A percentile compares a stretch with the other conserved stretches of the same genome.
Conservation (phyloP, 768 basidiomycete species). For the Ramaria rubella region DNA sequence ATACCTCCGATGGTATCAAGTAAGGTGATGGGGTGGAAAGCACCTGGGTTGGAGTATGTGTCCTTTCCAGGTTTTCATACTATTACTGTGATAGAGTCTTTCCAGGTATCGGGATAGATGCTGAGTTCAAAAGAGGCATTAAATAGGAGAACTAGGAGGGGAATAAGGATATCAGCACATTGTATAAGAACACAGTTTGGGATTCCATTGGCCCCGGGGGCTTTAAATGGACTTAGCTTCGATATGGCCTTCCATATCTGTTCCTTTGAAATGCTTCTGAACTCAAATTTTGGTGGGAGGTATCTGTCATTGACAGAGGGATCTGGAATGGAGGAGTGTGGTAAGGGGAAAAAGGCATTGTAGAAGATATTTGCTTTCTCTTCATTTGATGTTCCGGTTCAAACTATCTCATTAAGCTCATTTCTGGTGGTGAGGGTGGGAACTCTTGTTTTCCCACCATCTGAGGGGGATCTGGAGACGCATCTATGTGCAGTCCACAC, state of each 20-base stretch:
- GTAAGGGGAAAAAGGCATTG: no score
- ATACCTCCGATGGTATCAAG: conserved; percentile 20
- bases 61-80: neutral
- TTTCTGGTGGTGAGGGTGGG: conserved; percentile 11
- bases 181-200: conserved; percentile 1
- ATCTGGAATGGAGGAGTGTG: no score
- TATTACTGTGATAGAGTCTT: neutral
- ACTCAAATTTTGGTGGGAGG: conserved; percentile 11
- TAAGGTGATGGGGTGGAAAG: conserved; percentile 31
- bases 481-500: neutral
- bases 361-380: no score
- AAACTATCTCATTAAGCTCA: neutral
- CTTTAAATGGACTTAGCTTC: no score
- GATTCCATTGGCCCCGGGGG: conserved; percentile 14
- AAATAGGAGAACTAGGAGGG: neutral
- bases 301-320: no score
- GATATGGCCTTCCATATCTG: conserved; percentile 10
- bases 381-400: conserved; percentile 2
- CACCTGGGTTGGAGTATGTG: conserved; percentile 31
- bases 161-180: neutral
- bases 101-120: neutral
- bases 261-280: conserved; percentile 10
- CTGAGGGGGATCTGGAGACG: conserved; percentile 1
- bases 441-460: conserved; percentile 15
- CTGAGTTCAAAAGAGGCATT: neutral